phyloP scores from a whole-genome alignment of 2,329 filamentous ascomycete species.

The Calonectria fujianensis region DNA sequence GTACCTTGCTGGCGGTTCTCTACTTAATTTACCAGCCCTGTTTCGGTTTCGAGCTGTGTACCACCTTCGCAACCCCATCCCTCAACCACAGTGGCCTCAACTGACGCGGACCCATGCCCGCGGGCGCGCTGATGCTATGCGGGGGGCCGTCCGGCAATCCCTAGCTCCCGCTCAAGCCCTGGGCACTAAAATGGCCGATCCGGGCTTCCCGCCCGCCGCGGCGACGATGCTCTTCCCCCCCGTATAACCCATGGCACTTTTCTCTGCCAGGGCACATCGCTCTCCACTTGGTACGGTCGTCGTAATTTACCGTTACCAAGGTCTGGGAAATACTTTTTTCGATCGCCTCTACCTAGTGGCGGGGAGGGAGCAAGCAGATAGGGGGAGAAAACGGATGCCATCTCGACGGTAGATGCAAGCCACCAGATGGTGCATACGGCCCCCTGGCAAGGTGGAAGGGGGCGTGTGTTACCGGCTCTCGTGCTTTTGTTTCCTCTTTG shows the following conservation, averaged over 20 bases:
- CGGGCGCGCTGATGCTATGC: constrained; percentile 15
- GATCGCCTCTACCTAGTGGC: constrained; percentile 2
- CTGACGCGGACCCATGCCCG: constrained; percentile 20
- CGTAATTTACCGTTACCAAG: constrained; percentile 40
- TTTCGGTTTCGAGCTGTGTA: neutral
- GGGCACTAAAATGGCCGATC: constrained; percentile 31
- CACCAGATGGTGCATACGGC: constrained; percentile 12
- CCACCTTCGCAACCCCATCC: neutral
- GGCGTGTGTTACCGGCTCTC: constrained; percentile 5
- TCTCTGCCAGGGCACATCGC: neutral
- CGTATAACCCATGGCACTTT: neutral
- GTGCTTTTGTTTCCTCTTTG: constrained; percentile 16
- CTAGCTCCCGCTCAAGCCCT: constrained; percentile 37
- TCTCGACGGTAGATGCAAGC: constrained; percentile 8
- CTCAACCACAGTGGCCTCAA: neutral
- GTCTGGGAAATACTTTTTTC: constrained; percentile 21
- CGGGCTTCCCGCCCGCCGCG: constrained; percentile 32
- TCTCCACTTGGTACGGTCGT: constrained; percentile 27
- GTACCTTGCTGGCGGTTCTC: constrained; percentile 2
- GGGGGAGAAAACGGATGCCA: constrained; percentile 27
- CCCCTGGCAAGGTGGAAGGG: neutral
- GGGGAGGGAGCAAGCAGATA: neutral
- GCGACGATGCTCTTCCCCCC: neutral
- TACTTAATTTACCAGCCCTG: constrained; percentile 22
- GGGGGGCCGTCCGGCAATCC: constrained; percentile 31